phyloP scores from a whole-genome alignment of 2,329 filamentous ascomycete genomes.

The Ophiostoma sp. region DNA sequence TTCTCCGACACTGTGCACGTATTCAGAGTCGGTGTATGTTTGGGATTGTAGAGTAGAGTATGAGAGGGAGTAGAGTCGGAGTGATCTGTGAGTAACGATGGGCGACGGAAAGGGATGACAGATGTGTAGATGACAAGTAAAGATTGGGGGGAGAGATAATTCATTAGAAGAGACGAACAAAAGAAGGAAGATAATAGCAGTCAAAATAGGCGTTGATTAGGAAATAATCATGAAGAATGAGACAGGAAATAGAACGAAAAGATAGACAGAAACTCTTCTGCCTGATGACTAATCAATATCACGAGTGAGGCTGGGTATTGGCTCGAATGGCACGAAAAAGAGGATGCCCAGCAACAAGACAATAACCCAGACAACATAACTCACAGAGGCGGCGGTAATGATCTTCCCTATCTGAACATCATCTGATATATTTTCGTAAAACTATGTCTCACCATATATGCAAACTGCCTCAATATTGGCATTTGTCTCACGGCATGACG shows the following conservation, averaged over 20 bases:
- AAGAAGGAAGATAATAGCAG: not conserved
- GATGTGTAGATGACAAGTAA: not conserved
- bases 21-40: not conserved
- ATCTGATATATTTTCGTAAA: not conserved
- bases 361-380: not conserved
- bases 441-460: not conserved
- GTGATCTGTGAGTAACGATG: no score
- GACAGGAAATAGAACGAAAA: not conserved
- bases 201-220: not conserved
- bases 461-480: constrained; percentile 6
- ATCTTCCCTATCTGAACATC: not conserved
- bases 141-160: not conserved
- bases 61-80: not conserved
- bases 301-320: not conserved
- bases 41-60: not conserved
- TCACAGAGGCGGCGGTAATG: not conserved
- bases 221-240: not conserved
- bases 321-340: not conserved
- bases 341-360: not conserved
- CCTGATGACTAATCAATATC: not conserved
- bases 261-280: no score
- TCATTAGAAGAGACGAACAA: not conserved
- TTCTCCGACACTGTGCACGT: not conserved
- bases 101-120: not conserved
- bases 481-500: constrained; percentile 8